Evolutionary conservation across 1,284 basidiomycete species (phyloP), one percentile per base, ranked within the genome.

Genomic region (Ustilago bromivora): DNA sequence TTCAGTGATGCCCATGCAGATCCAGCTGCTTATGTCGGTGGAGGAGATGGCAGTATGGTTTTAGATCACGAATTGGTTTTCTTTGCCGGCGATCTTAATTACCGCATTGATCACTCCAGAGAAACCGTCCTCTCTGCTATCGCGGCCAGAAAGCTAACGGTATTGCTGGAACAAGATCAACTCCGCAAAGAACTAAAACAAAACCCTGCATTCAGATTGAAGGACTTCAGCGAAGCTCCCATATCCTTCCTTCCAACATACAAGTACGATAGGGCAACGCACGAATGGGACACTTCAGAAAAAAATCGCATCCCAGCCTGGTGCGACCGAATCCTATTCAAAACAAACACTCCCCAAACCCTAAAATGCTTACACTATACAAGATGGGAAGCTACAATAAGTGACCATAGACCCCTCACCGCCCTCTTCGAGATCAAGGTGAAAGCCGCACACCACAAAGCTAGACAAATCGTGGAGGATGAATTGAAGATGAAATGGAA

Each of bases 1-100:
- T 77, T 78, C 23, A 58, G 61, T 12, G 66, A 72, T 46, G 47
- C 68, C 15, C 60, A 75, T 35, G 58, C 63, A 19, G 66, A 71
- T 52, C 68, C 69, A 13, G 66, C 91, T 17, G 91, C 92, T 1
- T 98, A 93, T 82, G 91, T 93, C 5, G 92, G 93, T 51, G 96
- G 96, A 15, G 96, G 96, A 0, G 93, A 96, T 85, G 96, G 96
- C 0, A 91, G 93, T n/a, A 94, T 93, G 90, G 91, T 96, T 19
- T 88, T 97, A 36, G 96, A 98, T 84, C 96, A 98, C 87, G 95
- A 98, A 83, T 90, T 96, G 57, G 94, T 95, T 71, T 92, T 98
- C 66, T 92, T 98, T 77, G 88, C 93, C 89, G 84, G 89, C 5
- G 89, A 89, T 81, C 81, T 89, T 28, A 89, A 89, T 74, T 79